Conservation (phyloP, 2,329 filamentous ascomycete genomes). For the Calonectria fujianensis region DNA sequence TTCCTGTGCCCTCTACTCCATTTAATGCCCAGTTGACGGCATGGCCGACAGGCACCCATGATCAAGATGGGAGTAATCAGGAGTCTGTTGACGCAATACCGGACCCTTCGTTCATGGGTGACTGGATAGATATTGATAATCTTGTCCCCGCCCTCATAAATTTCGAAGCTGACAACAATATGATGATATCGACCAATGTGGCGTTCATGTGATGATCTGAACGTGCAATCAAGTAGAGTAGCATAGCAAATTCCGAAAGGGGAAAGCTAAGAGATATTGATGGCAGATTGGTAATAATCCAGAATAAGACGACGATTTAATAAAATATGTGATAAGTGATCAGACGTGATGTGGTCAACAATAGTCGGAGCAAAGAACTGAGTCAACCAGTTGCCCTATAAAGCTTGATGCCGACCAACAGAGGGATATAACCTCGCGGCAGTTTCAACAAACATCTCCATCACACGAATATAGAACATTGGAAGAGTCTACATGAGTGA, state of each 20-base stretch:
- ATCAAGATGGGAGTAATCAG: not conserved
- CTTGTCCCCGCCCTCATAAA: slow-evolving; percentile 30
- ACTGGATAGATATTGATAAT: slow-evolving; percentile 33
- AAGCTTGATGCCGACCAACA: too few species aligned
- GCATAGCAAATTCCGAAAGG: not conserved
- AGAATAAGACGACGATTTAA: not conserved
- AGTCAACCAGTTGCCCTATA: too few species aligned
- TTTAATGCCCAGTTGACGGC: slow-evolving; percentile 15
- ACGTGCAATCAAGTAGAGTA: not conserved
- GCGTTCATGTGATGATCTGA: slow-evolving; percentile 21
- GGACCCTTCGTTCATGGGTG: slow-evolving; percentile 17
- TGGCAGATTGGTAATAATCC: not conserved
- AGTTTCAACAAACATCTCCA: too few species aligned
- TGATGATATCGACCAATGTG: slow-evolving; percentile 18
- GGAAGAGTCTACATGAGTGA: too few species aligned
- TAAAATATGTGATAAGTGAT: too few species aligned
- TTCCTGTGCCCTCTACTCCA: slow-evolving; percentile 6
- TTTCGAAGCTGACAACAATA: slow-evolving; percentile 23
- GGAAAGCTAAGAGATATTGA: not conserved
- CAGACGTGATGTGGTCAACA: too few species aligned
- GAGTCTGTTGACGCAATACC: slow-evolving; percentile 6
- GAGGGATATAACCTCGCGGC: too few species aligned
- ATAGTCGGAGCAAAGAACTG: too few species aligned
- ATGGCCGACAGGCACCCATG: not conserved
- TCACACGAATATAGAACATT: too few species aligned